These are phyloP conservation scores for Phascolomyces articulosus DNA, from an alignment of 371 early-diverging fungal species.

Conservation along the genomic window DNA sequence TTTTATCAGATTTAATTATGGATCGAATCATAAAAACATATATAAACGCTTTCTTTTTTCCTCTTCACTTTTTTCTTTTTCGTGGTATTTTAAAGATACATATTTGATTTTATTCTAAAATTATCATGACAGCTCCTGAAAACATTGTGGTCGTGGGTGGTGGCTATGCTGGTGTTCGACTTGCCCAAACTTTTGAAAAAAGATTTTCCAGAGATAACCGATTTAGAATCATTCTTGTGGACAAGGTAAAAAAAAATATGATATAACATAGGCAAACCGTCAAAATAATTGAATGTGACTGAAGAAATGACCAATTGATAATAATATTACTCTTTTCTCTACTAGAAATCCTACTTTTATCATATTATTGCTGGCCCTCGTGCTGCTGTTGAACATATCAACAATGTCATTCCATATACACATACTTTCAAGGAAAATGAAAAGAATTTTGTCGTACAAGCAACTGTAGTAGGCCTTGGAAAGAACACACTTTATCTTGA, in stretches of 20 bases:
- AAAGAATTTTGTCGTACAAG: constrained; percentile 32
- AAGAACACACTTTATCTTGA: constrained; percentile 19
- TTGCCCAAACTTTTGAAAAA: constrained; percentile 31
- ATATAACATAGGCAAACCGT: no score
- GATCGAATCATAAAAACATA: no score
- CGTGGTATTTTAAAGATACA: neutral
- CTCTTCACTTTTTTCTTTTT: neutral
- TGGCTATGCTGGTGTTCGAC: constrained; percentile 35
- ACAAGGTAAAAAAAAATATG: constrained; percentile 36
- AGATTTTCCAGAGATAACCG: constrained; percentile 3
- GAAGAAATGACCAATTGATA: no score
- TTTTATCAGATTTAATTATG: no score
- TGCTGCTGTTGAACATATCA: constrained; percentile 23
- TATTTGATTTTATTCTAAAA: neutral
- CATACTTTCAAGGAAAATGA: constrained; percentile 1
- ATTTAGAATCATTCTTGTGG: constrained; percentile 33
- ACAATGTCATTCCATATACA: constrained; percentile 37
- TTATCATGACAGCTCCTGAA: constrained; percentile 5
- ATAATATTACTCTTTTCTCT: no score
- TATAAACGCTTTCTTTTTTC: no score
- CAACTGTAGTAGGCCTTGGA: constrained; percentile 23
- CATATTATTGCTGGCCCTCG: constrained; percentile 33
- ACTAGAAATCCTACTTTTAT: constrained; percentile 36
- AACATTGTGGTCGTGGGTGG: constrained; percentile 44
- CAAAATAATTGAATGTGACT: no score